Percentiles rank a stretch among this genome's conserved stretches.
phyloP scores from a whole-genome alignment of 331 rosid species.

The Phaseolus coccineus region DNA sequence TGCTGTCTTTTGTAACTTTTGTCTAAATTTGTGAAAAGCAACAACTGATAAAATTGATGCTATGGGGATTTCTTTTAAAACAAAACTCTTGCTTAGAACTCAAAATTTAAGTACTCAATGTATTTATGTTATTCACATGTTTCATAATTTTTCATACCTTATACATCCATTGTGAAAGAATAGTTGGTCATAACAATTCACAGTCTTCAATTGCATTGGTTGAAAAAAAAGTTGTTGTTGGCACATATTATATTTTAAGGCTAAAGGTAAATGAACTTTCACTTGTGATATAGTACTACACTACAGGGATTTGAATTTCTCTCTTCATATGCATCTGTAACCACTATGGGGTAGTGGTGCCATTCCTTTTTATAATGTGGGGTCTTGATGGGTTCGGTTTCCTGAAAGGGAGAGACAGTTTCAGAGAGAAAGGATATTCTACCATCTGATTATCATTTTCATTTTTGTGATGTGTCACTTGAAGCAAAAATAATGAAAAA shows the following conservation, averaged over 20 bases:
- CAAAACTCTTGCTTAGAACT: not conserved
- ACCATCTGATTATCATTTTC: slow-evolving; percentile 31
- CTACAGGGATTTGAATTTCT: slow-evolving; percentile 32
- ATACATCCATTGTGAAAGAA: not conserved
- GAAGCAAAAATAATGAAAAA: slow-evolving; percentile 1
- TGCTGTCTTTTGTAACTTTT: slow-evolving; percentile 22
- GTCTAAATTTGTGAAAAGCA: slow-evolving; percentile 17
- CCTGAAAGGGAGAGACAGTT: slow-evolving; percentile 40
- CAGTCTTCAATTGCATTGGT: not conserved
- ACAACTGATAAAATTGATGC: slow-evolving; percentile 1
- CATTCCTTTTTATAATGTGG: slow-evolving; percentile 39
- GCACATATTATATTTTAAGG: slow-evolving; percentile 25
- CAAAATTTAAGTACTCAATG: not conserved
- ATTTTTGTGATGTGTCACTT: slow-evolving; percentile 32
- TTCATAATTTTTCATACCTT: slow-evolving; percentile 1
- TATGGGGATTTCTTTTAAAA: not conserved
- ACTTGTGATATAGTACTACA: slow-evolving; percentile 9
- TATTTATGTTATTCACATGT: not conserved
- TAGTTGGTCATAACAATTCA: slow-evolving; percentile 11
- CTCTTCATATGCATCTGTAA: slow-evolving; percentile 30
- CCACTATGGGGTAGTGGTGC: slow-evolving; percentile 33
- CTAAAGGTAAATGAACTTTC: slow-evolving; percentile 24
- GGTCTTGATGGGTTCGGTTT: slow-evolving; percentile 37
- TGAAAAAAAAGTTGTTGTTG: not conserved
- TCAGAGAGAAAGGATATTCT: slow-evolving; percentile 41